phyloP scores from a whole-genome alignment of 2,329 filamentous ascomycete species.

The Fusarium albidum region DNA sequence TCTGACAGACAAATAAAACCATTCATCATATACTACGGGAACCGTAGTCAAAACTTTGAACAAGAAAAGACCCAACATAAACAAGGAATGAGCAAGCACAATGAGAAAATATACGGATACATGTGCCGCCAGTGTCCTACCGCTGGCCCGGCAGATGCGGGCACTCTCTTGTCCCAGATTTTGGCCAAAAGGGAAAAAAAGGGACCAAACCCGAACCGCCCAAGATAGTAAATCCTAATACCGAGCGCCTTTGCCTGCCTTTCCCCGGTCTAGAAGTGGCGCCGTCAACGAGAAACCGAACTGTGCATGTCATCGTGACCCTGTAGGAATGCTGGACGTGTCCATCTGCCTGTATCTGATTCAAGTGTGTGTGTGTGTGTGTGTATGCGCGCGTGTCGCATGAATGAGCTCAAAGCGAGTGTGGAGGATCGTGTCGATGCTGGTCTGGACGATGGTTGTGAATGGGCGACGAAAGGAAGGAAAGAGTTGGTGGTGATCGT shows the following conservation, averaged over 20 bases:
- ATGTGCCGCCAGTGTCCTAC: not conserved
- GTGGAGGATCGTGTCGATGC: constrained; percentile 13
- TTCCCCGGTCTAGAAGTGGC: constrained; percentile 26
- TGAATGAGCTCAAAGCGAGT: constrained; percentile 24
- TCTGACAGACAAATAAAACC: not conserved
- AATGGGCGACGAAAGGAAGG: constrained; percentile 8
- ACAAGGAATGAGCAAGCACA: constrained; percentile 5
- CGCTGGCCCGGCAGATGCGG: not conserved
- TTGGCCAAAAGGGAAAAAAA: not conserved
- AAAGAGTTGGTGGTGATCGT: constrained; percentile 9
- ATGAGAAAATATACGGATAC: not conserved
- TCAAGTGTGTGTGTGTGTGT: constrained; percentile 7
- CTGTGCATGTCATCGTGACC: constrained; percentile 34
- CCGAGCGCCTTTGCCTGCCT: constrained; percentile 22
- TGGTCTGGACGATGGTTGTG: constrained; percentile 9
- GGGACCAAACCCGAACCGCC: not conserved
- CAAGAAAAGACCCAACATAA: not conserved
- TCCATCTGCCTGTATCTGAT: constrained; percentile 23
- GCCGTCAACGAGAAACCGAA: constrained; percentile 18
- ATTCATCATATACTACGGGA: constrained; percentile 16
- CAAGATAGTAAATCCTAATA: constrained; percentile 12
- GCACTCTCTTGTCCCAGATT: not conserved
- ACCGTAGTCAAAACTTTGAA: constrained; percentile 4
- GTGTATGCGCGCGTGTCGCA: no score
- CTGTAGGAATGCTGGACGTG: constrained; percentile 21